These are phyloP conservation scores for Vaccinium myrtillus DNA, from an alignment of 148 eudicot genomes.

Conservation along the genomic window DNA sequence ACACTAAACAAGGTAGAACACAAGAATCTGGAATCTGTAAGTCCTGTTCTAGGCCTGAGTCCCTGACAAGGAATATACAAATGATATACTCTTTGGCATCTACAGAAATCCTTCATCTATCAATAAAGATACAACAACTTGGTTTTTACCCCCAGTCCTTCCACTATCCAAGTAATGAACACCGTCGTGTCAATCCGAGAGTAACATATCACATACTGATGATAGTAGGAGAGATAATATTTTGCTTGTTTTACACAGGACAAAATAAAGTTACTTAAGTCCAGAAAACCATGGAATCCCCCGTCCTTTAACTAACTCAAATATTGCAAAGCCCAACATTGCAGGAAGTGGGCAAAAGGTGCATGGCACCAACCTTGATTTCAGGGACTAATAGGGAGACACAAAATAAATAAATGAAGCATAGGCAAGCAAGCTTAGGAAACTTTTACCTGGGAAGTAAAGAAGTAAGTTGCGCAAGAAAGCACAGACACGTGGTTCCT, in stretches of 20 bases:
- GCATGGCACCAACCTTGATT: neutral
- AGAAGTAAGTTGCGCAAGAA: slow-evolving; percentile 62
- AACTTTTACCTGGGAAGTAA: slow-evolving; percentile 67
- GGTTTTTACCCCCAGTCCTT: neutral
- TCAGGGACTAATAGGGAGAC: neutral
- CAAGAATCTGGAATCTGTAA: neutral
- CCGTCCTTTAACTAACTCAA: neutral
- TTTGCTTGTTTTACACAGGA: neutral
- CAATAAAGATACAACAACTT: slow-evolving; percentile 4
- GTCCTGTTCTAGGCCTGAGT: neutral
- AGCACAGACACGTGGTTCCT: slow-evolving; percentile 58
- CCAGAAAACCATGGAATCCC: neutral
- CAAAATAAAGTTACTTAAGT: neutral
- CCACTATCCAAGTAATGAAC: neutral
- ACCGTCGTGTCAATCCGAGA: neutral
- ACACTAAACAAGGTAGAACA: neutral
- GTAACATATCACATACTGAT: neutral
- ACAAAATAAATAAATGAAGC: neutral
- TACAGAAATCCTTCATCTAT: neutral
- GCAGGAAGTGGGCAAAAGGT: neutral
- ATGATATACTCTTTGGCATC: slow-evolving; percentile 5
- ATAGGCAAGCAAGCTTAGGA: slow-evolving; percentile 3
- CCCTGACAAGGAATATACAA: neutral
- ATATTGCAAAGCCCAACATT: neutral
- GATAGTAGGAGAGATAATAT: neutral